Base-by-base conservation (phyloP, 441 rosid genomes). In the Metrosideros polymorpha region DNA sequence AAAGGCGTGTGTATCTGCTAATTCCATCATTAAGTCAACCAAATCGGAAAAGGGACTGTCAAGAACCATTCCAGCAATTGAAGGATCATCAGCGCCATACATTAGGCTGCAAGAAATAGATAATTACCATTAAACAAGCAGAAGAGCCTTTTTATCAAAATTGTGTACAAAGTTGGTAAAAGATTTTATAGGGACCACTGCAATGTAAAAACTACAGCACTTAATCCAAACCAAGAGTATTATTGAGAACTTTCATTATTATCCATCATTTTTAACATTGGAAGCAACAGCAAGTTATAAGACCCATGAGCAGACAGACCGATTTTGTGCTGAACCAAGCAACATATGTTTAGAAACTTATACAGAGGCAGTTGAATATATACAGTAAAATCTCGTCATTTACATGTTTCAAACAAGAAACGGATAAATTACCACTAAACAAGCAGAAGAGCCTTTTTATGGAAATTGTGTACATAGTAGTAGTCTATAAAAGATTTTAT, bases 11-110 rank as follows among this genome's bases (percentile, higher is more conserved):
- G 98, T 96, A 87, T 96, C 99, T 54, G 95, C 99, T 42, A 98
- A 96, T 92, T 98, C 99, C 98, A 95, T 93, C 98, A 98, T 98
- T 90, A 98, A 91, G 90, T 96, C 99, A 88, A 98, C 98, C 95
- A 98, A 94, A 93, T 95, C 96, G 56, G 99, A 96, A 89, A 98
- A 98, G 83, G 99, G 98, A 88, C 98, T 98, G 90, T 98, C 99
- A 83, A 98, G 95, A 91, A 98, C 98, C 94, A 98, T 94, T 93
- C 99, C 99, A 71, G 99, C 99, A 54, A 96, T 95, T 9, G 99
- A 98, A 83, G 99, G 99, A 92, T 98, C 99, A 89, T 94, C 98
- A 79, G 97, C 98, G 89, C 98, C 99, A 90, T 98, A 98, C 98
- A 98, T 89, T 82, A 98, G 93, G 93, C 99, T 98, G 96, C 57